Conservation (phyloP, 441 rosid genomes). For the Jatropha podagrica region DNA sequence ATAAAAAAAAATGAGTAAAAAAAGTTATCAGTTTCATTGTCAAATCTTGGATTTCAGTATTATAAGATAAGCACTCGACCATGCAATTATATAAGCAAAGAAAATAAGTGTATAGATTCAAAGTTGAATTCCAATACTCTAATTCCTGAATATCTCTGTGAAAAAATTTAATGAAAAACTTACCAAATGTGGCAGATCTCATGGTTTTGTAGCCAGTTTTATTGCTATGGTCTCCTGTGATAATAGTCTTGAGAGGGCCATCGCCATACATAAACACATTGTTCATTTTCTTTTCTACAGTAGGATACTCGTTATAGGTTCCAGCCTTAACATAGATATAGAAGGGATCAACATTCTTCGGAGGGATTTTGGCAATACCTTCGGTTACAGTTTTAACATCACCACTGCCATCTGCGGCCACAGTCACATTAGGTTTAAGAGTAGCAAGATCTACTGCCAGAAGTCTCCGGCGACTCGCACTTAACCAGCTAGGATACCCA, state of each 20-base stretch:
- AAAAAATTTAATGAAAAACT: background rate
- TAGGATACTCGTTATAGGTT: constrained; percentile 52
- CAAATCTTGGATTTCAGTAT: too few species aligned
- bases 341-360: constrained; percentile 35
- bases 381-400: constrained; percentile 45
- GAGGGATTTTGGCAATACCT: constrained; percentile 44
- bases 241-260: constrained; percentile 49
- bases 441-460: constrained; percentile 29
- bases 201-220: constrained; percentile 60
- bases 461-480: constrained; percentile 39
- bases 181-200: constrained; percentile 67
- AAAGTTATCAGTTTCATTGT: too few species aligned
- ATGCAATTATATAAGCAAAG: too few species aligned
- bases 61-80: too few species aligned
- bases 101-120: too few species aligned
- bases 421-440: constrained; percentile 30
- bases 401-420: constrained; percentile 66
- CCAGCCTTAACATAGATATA: constrained; percentile 67
- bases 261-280: constrained; percentile 83
- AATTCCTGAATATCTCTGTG: too few species aligned
- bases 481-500: constrained; percentile 50
- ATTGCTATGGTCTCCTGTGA: constrained; percentile 51
- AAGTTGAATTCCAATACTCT: too few species aligned
- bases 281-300: constrained; percentile 49
- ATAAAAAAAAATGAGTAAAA: too few species aligned